Evolutionary conservation across 805 yeast genomes (phyloP).

Genomic region (Myxozyma nipponensis): DNA sequence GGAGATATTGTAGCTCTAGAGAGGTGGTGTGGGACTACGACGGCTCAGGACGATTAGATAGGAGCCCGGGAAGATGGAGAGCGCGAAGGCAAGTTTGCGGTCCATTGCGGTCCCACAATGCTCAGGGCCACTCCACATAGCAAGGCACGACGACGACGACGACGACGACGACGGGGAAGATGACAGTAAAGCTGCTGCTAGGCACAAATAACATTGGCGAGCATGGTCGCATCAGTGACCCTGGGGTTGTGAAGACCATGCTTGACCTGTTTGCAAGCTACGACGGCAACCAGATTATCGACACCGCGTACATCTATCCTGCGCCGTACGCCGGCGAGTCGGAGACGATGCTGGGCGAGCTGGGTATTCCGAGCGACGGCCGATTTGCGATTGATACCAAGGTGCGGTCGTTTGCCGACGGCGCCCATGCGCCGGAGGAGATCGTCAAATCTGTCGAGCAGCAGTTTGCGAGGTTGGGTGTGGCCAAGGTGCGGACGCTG

Average conservation of each 20-base stretch:
- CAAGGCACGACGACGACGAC: no score
- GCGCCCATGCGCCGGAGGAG: slow-evolving; percentile 10
- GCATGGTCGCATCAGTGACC: slow-evolving; percentile 12
- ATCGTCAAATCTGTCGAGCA: slow-evolving; percentile 5
- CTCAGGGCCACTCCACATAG: no score
- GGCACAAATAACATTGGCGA: slow-evolving; percentile 21
- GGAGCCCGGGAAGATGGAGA: no score
- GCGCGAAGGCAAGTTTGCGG: no score
- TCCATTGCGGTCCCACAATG: no score
- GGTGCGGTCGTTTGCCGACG: slow-evolving; percentile 2
- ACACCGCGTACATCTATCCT: slow-evolving; percentile 19
- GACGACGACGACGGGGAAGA: no score
- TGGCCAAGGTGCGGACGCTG: slow-evolving; percentile 15
- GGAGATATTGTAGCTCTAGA: no score
- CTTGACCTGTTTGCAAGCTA: slow-evolving; percentile 7
- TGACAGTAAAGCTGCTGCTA: slow-evolving; percentile 15
- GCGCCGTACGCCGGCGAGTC: slow-evolving; percentile 16
- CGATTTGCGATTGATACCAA: slow-evolving; percentile 12
- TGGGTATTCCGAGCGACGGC: slow-evolving; percentile 5
- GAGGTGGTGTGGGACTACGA: no score
- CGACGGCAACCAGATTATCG: slow-evolving; percentile 5
- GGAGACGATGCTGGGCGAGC: slow-evolving; percentile 14
- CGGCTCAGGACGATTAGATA: no score
- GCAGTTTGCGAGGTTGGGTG: slow-evolving; percentile 11
- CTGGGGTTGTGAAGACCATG: slow-evolving; percentile 2